Evolutionary conservation across 345 rosid genomes (phyloP), one percentile per base, ranked within the genome.

Genomic region (Dimocarpus longan): DNA sequence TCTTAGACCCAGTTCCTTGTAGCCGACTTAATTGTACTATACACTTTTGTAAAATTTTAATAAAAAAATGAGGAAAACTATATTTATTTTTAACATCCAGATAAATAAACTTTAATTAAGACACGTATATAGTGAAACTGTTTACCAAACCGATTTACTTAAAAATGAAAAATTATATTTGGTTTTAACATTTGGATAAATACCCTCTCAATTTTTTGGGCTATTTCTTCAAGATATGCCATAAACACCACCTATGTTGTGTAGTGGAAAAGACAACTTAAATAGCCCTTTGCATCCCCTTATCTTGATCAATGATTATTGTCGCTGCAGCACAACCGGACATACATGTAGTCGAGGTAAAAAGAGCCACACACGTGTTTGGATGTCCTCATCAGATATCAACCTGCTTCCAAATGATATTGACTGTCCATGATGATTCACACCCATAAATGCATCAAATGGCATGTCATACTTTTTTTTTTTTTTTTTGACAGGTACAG

Each of bases 171-270:
- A 32, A 32, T 32, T 32, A 32, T 32, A 32, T 32, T 32, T 32
- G 2, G 4, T 32, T 32, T 32, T 32, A 32, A 32, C 37, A 32
- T 32, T 3, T 3, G 3, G 1, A 32, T 32, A 32, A 32, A 32
- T 68, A 66, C 39, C 24, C 69, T 18, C 50, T 48, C n/a, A 54
- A 66, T 21, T 72, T 72, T 8, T 39, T 8, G 5, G 12, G 18
- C n/a, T 48, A 57, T 24, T 65, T 66, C 6, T 52, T 66, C 44
- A 75, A n/a, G n/a, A 76, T 66, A 66, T 76, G 60, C 60, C 62
- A 77, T 2, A 77, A 60, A 16, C 69, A 62, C 60, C 57, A 39
- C 24, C 68, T 39, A 40, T 73, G 76, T 19, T 18, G 52, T 16
- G 62, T 11, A 26, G 7, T 22, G 0, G 21, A 13, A 8, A 78